Conservation (phyloP, 2,329 filamentous ascomycete genomes). For the Apiospora arundinis region DNA sequence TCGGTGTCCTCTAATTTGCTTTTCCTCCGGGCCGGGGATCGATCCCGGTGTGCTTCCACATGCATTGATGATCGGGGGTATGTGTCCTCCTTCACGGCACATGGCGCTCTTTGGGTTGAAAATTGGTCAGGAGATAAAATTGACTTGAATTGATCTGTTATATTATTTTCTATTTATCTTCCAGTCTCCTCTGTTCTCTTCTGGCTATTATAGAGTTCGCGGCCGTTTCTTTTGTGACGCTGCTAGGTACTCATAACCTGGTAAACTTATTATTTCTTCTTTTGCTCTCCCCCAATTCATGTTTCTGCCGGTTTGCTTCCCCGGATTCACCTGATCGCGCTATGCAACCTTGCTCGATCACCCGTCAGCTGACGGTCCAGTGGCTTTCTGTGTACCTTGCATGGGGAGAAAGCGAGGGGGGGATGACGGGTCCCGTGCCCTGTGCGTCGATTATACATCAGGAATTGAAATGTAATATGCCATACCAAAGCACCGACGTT, state of each 20-base stretch:
- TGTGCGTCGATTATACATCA: slow-evolving; percentile 10
- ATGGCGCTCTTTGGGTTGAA: not conserved
- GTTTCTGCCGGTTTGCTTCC: slow-evolving; percentile 14
- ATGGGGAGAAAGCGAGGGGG: not conserved
- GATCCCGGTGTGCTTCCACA: not conserved
- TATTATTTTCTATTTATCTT: not conserved
- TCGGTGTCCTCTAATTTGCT: not conserved
- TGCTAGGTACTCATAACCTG: not conserved
- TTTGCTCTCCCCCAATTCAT: not conserved
- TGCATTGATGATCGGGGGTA: not conserved
- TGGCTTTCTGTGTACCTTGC: slow-evolving; percentile 15
- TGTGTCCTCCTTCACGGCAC: not conserved
- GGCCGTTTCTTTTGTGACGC: slow-evolving; percentile 14
- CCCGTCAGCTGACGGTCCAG: slow-evolving; percentile 10
- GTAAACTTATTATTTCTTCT: slow-evolving; percentile 5
- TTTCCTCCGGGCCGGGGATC: not conserved
- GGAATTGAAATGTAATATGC: slow-evolving; percentile 4
- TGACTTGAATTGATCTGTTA: slow-evolving; percentile 2
- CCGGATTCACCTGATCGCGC: slow-evolving; percentile 14
- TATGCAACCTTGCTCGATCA: slow-evolving; percentile 12
- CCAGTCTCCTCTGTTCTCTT: not conserved
- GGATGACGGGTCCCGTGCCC: not conserved
- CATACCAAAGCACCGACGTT: slow-evolving; percentile 6
- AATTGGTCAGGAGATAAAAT: not conserved
- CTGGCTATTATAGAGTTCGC: not conserved